Evolutionary conservation across 2,329 filamentous ascomycete species (phyloP), one percentile per base, ranked within the genome.

Genomic region (Stachybotrys elegans): DNA sequence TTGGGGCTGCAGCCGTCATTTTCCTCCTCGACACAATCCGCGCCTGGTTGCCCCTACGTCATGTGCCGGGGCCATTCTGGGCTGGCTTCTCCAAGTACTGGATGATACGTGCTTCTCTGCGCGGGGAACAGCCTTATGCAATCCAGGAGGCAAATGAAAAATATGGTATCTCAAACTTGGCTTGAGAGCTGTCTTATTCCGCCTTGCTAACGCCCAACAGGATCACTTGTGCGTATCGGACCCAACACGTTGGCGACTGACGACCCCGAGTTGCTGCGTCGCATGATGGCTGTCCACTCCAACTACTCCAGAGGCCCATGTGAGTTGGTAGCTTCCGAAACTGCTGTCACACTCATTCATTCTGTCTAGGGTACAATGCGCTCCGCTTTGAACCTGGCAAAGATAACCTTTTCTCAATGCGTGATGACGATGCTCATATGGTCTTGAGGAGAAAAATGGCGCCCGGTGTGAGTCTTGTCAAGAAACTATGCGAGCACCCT

Each of bases 361-460:
- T 16, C 31, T 9, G 49, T 12, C 46, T 47, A 40, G 69, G 63
- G 63, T 73, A 73, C 54, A 65, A 70, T 49, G 68, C 66, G 9
- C 48, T 58, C 31, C 52, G 57, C 4, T 57, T 62, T 36, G 55
- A 62, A 31, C 57, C 60, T 12, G 52, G 52, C 29, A 54, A 56
- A 38, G 61, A 63, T 44, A 62, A 60, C 45, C 43, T 63, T n/a
- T 57, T 63, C 38, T 60, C 57, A 9, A 55, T 56, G 50, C 51
- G 56, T 27, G 57, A 62, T 42, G 60, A 63, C 38, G 65, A 64
- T 29, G 59, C 61, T 23, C 76, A 79, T 50, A 63, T 55, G n/a
- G 54, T 59, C 43, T 52, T 70, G 39, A 62, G 67, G 14, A 63
- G 65, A 38, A 73, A 76, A 52, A 69, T 78, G 64, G 68, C 69